Conservation (phyloP, 768 basidiomycete species). For the Pisolithus albus region DNA sequence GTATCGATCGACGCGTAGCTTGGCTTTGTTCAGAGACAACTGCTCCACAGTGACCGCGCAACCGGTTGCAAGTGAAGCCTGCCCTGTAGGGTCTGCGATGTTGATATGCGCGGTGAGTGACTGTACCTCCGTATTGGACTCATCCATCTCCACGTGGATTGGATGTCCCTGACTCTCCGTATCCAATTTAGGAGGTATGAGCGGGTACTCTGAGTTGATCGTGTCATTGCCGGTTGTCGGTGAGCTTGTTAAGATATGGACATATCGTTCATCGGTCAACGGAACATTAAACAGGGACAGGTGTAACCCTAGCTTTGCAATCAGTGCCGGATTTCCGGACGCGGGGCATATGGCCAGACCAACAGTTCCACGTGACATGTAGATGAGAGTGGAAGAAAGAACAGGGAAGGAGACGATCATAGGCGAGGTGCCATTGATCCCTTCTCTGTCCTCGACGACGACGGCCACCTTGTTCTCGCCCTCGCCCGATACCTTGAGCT, state of each 20-base stretch:
- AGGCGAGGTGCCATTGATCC: conserved; percentile 12
- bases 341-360: conserved; percentile 17
- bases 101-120: conserved; percentile 17
- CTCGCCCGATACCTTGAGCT: conserved; percentile 9
- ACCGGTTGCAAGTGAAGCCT: conserved; percentile 12
- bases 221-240: conserved; percentile 8
- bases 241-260: conserved; percentile 19
- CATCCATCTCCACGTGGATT: conserved; percentile 13
- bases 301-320: background rate
- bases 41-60: conserved; percentile 14
- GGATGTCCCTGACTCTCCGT: conserved; percentile 12
- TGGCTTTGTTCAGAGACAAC: background rate
- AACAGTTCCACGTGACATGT: conserved; percentile 8
- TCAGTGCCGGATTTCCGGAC: background rate
- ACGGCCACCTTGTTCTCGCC: conserved; percentile 13
- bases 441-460: conserved; percentile 14
- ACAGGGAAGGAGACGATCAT: conserved; percentile 19
- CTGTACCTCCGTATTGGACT: conserved; percentile 7
- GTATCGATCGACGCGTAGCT: conserved; percentile 12
- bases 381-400: conserved; percentile 14
- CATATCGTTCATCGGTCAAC: conserved; percentile 12
- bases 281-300: conserved; percentile 16
- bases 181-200: background rate
- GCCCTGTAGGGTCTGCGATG: conserved; percentile 15
- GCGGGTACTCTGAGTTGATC: conserved; percentile 5